These are phyloP conservation scores for Arthroderma sp. DNA, from an alignment of 2,329 filamentous ascomycete species.

Conservation along the genomic window DNA sequence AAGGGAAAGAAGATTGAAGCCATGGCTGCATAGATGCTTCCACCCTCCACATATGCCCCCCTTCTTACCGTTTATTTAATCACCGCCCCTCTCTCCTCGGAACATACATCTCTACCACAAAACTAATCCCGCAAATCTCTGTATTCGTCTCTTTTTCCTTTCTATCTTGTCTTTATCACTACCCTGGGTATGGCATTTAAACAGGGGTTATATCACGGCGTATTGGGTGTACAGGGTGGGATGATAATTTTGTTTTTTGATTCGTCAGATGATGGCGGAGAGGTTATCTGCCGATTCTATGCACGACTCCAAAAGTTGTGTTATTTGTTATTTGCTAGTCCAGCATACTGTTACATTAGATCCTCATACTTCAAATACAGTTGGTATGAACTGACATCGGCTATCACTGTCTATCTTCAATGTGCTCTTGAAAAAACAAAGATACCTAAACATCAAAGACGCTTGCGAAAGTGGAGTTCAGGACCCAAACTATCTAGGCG, in stretches of 20 bases:
- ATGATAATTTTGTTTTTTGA: not conserved
- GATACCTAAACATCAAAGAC: too few relatives aligned
- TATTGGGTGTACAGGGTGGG: not conserved
- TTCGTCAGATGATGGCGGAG: not conserved
- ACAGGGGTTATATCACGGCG: conserved; percentile 1
- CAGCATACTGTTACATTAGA: conserved; percentile 1
- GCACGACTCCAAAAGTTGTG: not conserved
- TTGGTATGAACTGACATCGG: not conserved
- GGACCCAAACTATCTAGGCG: too few relatives aligned
- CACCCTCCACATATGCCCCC: not conserved
- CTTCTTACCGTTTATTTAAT: not conserved
- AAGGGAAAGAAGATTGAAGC: conserved; percentile 12
- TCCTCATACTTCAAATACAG: not conserved
- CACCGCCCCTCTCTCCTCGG: not conserved
- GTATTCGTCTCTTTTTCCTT: not conserved
- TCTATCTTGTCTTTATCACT: not conserved
- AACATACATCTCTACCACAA: not conserved
- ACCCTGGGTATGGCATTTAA: not conserved
- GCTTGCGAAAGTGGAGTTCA: too few relatives aligned
- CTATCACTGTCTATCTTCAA: too few relatives aligned
- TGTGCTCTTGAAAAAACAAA: too few relatives aligned
- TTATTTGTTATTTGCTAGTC: not conserved
- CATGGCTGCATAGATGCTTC: conserved; percentile 5
- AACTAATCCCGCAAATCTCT: not conserved
- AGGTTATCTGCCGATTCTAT: not conserved